Base-by-base conservation (phyloP, 306 rosid species). In the Vachellia collinsii region DNA sequence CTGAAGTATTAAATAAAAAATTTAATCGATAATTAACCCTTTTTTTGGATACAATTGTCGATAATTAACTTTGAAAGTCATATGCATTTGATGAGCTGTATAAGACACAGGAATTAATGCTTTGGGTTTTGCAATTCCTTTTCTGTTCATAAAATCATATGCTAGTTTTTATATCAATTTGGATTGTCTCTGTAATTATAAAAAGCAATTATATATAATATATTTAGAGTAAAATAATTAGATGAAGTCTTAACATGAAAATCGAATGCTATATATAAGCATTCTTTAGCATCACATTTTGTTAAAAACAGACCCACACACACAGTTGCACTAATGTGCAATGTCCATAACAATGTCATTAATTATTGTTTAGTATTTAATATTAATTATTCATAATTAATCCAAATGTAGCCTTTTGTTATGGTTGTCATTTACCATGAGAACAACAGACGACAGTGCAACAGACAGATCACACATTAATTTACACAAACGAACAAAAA, bases 321-420 rank as follows among this genome's bases (percentile, higher is more conserved):
- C 2, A 29, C 34, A 29, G 34, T 29, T 17, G 29, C 7, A n/a
- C 62, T 54, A 54, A 7, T 1, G 62, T 54, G 62, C 23, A n/a
- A 54, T 54, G 62, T n/a, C 1, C 0, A 53, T 53, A 53, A 13
- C 69, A 63, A 34, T 13, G 29, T 11, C 39, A 63, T 63, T 7
- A 54, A 20, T 56, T 64, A 36, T 17, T 36, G 13, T 64, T 64
- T 64, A 19, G 13, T 4, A 36, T 50, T 50, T 50, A 14, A 50
- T n/a, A 8, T 56, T 56, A 20, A 20, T 20, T 56, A 20, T 56
- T 56, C 8, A 19, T 56, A 4, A 51, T 58, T 74, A 29, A 29
- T 74, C 78, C 78, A 74, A 74, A 56, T 11, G 20, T 43, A n/a
- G 53, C 68, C 78, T 74, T 74, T 74, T 56, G 39, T n/a, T 43